Conservation (phyloP, 2,329 filamentous ascomycete species). For the Aspergillus japonicus region DNA sequence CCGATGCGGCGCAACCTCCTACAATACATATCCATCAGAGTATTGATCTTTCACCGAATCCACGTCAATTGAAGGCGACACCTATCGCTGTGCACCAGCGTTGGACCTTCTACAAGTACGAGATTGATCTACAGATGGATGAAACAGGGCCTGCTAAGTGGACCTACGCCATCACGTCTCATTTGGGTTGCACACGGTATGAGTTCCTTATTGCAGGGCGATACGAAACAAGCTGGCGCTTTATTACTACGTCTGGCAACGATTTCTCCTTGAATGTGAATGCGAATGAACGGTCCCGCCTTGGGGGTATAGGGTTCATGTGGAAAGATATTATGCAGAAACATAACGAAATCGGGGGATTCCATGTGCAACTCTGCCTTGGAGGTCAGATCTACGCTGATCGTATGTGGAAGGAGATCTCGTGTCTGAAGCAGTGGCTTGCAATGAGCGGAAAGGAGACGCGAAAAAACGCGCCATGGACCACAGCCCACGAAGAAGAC, state of each 20-base stretch:
- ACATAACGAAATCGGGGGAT: slow-evolving; percentile 92
- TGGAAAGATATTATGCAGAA: slow-evolving; percentile 99
- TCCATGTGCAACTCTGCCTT: slow-evolving; percentile 87
- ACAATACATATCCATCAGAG: slow-evolving; percentile 95
- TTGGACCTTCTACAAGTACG: slow-evolving; percentile 96
- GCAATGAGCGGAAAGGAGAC: slow-evolving; percentile 90
- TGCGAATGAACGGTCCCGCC: slow-evolving; percentile 76
- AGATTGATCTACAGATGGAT: slow-evolving; percentile 85
- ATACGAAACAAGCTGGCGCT: slow-evolving; percentile 88
- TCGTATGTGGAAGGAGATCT: slow-evolving; percentile 92
- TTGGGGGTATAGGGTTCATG: slow-evolving; percentile 92
- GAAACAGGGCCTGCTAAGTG: slow-evolving; percentile 76
- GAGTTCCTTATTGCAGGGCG: slow-evolving; percentile 93
- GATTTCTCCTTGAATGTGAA: slow-evolving; percentile 89
- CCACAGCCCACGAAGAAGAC: slow-evolving; percentile 90
- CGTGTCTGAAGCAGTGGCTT: slow-evolving; percentile 91
- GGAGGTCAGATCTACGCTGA: slow-evolving; percentile 96
- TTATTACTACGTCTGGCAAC: slow-evolving; percentile 93
- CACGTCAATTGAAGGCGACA: slow-evolving; percentile 76
- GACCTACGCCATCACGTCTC: slow-evolving; percentile 97
- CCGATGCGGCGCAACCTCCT: slow-evolving; percentile 85
- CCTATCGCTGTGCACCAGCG: slow-evolving; percentile 85
- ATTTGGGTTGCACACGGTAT: slow-evolving; percentile 95
- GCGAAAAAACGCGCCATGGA: slow-evolving; percentile 86
- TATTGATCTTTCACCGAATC: slow-evolving; percentile 86